phyloP scores from a whole-genome alignment of 306 rosid species.

The Prunus fruticosa region DNA sequence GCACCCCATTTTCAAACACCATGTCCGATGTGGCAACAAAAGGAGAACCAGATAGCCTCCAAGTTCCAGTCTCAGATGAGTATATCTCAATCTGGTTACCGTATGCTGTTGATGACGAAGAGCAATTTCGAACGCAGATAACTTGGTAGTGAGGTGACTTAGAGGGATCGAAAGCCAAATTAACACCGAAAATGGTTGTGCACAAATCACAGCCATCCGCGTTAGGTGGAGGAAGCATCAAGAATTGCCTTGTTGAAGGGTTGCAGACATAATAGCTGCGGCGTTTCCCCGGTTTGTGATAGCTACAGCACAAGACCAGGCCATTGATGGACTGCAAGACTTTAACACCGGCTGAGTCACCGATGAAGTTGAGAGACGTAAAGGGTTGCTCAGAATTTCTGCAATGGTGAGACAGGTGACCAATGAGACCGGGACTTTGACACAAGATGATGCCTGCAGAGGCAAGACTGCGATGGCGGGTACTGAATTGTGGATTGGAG shows the following conservation, averaged over 20 bases:
- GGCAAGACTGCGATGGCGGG: neutral
- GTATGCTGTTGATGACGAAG: neutral
- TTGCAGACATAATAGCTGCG: conserved; percentile 20
- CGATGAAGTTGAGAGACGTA: conserved; percentile 8
- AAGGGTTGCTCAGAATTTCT: conserved; percentile 6
- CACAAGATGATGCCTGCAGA: conserved; percentile 9
- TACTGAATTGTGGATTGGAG: conserved; percentile 9
- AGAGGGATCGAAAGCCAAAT: conserved; percentile 21
- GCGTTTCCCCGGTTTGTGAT: neutral
- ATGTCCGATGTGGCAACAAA: neutral
- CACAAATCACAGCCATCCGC: neutral
- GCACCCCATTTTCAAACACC: conserved; percentile 25
- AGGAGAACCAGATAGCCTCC: conserved; percentile 17
- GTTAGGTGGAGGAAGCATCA: neutral
- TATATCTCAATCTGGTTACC: conserved; percentile 22
- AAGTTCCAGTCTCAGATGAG: conserved; percentile 13
- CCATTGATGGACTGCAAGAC: conserved; percentile 23
- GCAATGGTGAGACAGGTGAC: neutral
- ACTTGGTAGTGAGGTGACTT: conserved; percentile 29
- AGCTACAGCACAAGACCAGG: conserved; percentile 16
- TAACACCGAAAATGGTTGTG: neutral
- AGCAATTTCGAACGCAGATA: conserved; percentile 1
- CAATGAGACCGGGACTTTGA: neutral
- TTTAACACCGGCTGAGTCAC: conserved; percentile 7
- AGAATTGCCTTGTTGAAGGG: conserved; percentile 21